Conservation (phyloP, 1,139 yeast species). For the Lipomyces yarrowii region DNA sequence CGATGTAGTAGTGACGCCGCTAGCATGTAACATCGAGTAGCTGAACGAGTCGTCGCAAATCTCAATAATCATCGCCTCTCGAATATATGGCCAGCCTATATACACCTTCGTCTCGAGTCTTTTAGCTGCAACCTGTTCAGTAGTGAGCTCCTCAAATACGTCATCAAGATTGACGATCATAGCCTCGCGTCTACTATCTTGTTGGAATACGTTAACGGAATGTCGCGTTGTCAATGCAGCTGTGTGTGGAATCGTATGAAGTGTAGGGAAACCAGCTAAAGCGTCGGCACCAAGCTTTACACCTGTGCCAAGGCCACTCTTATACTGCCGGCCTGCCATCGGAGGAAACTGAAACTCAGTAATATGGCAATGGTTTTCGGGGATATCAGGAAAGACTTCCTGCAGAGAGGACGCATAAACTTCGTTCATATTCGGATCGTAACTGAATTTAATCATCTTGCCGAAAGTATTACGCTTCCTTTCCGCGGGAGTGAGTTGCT, state of each 20-base stretch:
- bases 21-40: conserved; percentile 47
- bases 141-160: conserved; percentile 52
- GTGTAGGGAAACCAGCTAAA: conserved; percentile 88
- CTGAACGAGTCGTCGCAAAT: conserved; percentile 59
- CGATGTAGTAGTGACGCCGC: conserved; percentile 36
- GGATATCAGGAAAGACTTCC: conserved; percentile 74
- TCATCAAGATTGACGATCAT: conserved; percentile 67
- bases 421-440: conserved; percentile 73
- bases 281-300: conserved; percentile 70
- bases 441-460: conserved; percentile 62
- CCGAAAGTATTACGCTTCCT: conserved; percentile 74
- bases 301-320: conserved; percentile 65
- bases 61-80: conserved; percentile 73
- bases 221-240: conserved; percentile 54
- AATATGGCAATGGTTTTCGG: conserved; percentile 76
- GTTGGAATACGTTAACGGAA: conserved; percentile 79
- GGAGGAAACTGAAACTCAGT: conserved; percentile 55
- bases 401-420: conserved; percentile 79
- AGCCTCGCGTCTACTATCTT: conserved; percentile 81
- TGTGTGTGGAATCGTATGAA: conserved; percentile 67
- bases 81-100: conserved; percentile 85
- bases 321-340: conserved; percentile 50
- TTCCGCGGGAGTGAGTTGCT: conserved; percentile 68
- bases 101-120: conserved; percentile 64
- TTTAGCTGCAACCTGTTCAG: conserved; percentile 57